Conservation (phyloP, 1,284 basidiomycete genomes). For the Ganoderma leucocontextum region DNA sequence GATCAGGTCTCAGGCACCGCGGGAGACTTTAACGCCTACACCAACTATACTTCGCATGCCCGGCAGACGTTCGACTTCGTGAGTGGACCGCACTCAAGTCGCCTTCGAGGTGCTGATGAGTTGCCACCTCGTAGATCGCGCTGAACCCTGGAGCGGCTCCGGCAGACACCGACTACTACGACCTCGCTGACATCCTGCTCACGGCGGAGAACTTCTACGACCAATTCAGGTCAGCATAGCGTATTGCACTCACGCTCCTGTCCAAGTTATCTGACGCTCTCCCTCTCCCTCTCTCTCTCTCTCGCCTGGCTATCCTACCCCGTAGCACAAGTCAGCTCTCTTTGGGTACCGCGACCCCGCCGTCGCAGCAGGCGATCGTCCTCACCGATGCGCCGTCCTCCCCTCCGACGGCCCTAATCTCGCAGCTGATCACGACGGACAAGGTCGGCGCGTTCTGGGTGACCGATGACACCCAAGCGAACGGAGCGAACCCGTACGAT, state of each 20-base stretch:
- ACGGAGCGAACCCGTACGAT: slow-evolving; percentile 35
- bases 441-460: slow-evolving; percentile 49
- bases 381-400: slow-evolving; percentile 39
- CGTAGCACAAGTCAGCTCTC: slow-evolving; percentile 32
- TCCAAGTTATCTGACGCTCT: background rate
- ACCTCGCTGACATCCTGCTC: slow-evolving; percentile 37
- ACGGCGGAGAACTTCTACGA: slow-evolving; percentile 36
- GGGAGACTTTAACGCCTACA: slow-evolving; percentile 30
- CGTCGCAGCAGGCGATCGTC: slow-evolving; percentile 39
- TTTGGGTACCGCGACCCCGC: slow-evolving; percentile 31
- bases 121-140: slow-evolving; percentile 24
- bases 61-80: slow-evolving; percentile 27
- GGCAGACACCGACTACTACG: slow-evolving; percentile 30
- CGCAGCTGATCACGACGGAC: slow-evolving; percentile 42
- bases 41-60: slow-evolving; percentile 26
- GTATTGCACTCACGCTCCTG: background rate
- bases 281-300: too few species aligned
- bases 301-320: background rate
- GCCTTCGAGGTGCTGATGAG: background rate
- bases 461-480: slow-evolving; percentile 42
- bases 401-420: slow-evolving; percentile 47
- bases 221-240: slow-evolving; percentile 34
- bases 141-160: slow-evolving; percentile 37
- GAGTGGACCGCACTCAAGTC: background rate
- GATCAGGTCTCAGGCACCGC: slow-evolving; percentile 41